Evolutionary conservation across 768 basidiomycete species (phyloP).

Genomic region (Saitozyma podzolica): DNA sequence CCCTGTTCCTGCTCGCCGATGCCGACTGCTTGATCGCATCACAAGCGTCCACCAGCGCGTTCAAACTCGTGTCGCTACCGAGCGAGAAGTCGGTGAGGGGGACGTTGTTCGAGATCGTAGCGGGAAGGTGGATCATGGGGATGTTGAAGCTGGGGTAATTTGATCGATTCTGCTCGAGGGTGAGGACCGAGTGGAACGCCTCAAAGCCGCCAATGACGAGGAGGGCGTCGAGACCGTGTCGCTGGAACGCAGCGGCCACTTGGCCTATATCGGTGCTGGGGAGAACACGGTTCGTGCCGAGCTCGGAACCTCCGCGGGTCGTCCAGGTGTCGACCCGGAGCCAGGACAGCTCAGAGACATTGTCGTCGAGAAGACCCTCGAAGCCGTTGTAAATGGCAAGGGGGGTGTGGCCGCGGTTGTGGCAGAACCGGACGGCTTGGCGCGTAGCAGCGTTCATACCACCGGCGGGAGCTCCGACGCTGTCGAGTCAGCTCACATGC

Average conservation of each 20-base stretch:
- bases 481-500: constrained; percentile 48
- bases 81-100: constrained; percentile 94
- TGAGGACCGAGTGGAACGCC: constrained; percentile 75
- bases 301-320: constrained; percentile 91
- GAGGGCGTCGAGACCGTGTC: constrained; percentile 73
- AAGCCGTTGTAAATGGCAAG: constrained; percentile 94
- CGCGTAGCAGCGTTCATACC: constrained; percentile 99
- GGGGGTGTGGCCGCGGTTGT: constrained; percentile 88
- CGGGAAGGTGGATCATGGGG: constrained; percentile 93
- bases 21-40: constrained; percentile 99
- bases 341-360: constrained; percentile 84
- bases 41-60: constrained; percentile 94
- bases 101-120: constrained; percentile 97
- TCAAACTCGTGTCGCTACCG: constrained; percentile 95
- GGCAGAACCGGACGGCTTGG: constrained; percentile 87
- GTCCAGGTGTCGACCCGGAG: constrained; percentile 96
- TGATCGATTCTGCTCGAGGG: constrained; percentile 75
- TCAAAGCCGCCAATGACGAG: constrained; percentile 96
- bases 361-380: constrained; percentile 87
- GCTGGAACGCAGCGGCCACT: constrained; percentile 87
- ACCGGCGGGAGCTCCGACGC: constrained; percentile 94
- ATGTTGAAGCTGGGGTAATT: constrained; percentile 90
- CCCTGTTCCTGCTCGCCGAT: constrained; percentile 89
- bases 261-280: constrained; percentile 84
- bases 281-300: constrained; percentile 89